Percentiles rank a stretch among this genome's conserved stretches.
Evolutionary conservation across 2,329 filamentous ascomycete species (phyloP).

Genomic region (Cordyceps pruinosa): DNA sequence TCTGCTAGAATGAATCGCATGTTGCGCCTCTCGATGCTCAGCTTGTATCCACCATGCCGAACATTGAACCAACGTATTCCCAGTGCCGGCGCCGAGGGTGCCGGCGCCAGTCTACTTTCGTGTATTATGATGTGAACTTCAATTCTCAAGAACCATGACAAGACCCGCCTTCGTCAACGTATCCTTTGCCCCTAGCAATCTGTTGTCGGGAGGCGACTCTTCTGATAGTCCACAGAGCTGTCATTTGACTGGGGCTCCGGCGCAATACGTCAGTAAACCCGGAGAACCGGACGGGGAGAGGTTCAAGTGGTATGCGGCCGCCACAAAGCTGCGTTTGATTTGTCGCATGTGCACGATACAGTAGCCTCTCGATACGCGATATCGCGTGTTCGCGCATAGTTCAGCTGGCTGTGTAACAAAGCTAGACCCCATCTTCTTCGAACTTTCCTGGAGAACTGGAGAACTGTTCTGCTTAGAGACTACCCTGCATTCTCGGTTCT

Average conservation of each 20-base stretch:
- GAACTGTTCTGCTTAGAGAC: too few species aligned
- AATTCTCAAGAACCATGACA: neutral
- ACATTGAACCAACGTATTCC: neutral
- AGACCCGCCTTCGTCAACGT: neutral
- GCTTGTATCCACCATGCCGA: neutral
- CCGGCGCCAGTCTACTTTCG: neutral
- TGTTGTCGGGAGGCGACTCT: neutral
- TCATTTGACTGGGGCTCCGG: neutral
- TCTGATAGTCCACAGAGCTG: neutral
- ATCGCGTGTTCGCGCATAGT: too few species aligned
- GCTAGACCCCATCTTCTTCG: too few species aligned
- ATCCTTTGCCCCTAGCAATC: neutral
- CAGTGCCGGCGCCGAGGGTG: neutral
- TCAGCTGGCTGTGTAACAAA: too few species aligned
- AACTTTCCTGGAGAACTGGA: too few species aligned
- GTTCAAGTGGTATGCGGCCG: too few species aligned
- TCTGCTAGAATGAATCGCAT: conserved; percentile 4
- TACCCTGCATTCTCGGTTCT: too few species aligned
- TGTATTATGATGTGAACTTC: neutral
- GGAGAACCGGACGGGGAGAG: neutral
- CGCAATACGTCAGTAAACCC: neutral
- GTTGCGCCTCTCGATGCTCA: neutral
- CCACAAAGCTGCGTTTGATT: too few species aligned
- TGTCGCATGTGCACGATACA: too few species aligned
- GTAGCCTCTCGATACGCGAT: too few species aligned